Conservation (phyloP, 2,329 filamentous ascomycete genomes). For the Triangularia setosa region DNA sequence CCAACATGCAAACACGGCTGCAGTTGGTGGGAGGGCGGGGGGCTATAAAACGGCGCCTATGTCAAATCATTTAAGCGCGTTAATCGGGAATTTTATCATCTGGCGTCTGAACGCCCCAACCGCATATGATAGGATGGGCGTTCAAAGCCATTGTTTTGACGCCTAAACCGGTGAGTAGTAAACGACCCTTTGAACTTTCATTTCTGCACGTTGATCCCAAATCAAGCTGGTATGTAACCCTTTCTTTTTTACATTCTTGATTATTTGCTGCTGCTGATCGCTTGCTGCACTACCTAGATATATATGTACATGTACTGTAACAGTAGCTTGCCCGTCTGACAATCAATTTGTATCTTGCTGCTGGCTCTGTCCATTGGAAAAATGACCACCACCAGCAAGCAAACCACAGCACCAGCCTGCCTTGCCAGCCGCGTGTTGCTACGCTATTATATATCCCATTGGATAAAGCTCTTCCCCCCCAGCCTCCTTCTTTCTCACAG, state of each 20-base stretch:
- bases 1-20: not conserved
- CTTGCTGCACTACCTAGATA: not conserved
- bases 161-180: too few species aligned
- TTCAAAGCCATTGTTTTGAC: too few species aligned
- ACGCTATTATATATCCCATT: not conserved
- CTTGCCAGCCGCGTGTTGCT: not conserved
- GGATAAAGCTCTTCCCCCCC: not conserved
- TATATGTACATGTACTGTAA: not conserved
- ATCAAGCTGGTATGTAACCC: not conserved
- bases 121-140: too few species aligned
- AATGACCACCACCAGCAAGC: not conserved
- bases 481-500: not conserved
- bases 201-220: not conserved
- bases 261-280: not conserved
- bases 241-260: not conserved
- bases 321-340: not conserved
- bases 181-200: not conserved
- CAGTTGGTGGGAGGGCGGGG: not conserved
- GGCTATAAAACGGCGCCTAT: not conserved
- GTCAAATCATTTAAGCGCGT: not conserved
- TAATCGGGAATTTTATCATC: not conserved
- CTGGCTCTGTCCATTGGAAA: not conserved
- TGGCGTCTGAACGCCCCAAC: not conserved
- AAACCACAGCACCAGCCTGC: not conserved
- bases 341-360: not conserved